These are phyloP conservation scores for Phialophora chinensis DNA, from an alignment of 2,329 filamentous ascomycete genomes.

Conservation along the genomic window DNA sequence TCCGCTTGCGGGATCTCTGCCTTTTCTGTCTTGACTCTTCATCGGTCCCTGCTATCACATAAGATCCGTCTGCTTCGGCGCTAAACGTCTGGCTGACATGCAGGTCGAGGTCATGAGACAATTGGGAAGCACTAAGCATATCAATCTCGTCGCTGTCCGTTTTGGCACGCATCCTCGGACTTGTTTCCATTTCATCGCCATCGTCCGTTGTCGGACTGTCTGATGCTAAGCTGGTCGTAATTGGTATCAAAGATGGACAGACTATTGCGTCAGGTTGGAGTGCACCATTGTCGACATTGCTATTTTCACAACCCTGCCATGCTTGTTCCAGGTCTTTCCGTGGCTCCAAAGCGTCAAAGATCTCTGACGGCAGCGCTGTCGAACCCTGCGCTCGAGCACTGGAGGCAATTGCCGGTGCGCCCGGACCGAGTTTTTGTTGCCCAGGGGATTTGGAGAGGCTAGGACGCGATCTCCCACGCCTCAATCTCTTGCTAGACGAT, in stretches of 20 bases:
- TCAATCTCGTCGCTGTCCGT: constrained; percentile 51
- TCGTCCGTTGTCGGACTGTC: background rate
- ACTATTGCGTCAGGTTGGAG: background rate
- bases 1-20: constrained; percentile 29
- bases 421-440: background rate
- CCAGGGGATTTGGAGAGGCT: background rate
- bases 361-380: background rate
- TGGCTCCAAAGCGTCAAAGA: background rate
- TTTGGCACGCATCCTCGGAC: background rate
- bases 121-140: constrained; percentile 52
- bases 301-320: background rate
- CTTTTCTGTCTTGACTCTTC: background rate
- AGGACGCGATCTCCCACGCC: background rate
- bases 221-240: background rate
- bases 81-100: constrained; percentile 25
- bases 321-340: background rate
- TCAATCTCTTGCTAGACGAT: background rate
- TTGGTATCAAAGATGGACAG: background rate
- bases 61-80: background rate
- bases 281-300: background rate
- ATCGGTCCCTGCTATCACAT: background rate
- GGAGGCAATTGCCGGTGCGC: background rate
- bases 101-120: constrained; percentile 51
- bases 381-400: background rate
- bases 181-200: background rate